Base-by-base conservation (phyloP, 176 grass and related monocot genomes). In the Carex pumila region DNA sequence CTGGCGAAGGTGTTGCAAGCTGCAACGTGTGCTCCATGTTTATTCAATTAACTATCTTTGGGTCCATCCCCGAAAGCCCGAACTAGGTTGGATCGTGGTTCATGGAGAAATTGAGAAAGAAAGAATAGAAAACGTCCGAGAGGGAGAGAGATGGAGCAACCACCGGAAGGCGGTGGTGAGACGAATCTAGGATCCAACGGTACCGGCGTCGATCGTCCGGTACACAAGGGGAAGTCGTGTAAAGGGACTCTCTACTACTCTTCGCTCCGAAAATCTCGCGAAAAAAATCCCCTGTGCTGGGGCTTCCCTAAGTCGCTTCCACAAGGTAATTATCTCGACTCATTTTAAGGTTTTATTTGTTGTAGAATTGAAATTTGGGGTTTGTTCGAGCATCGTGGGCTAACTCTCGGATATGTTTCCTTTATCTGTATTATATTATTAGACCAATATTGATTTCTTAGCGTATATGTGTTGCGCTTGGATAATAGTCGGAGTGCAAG, bases 181-280 rank as follows among this genome's bases (percentile, higher is more conserved):
- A 36, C 63, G 83, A 83, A 21, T 29, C 36, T 22, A 17, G 62
- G 50, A 84, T 50, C 56, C 5, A 82, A 61, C 53, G 60, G 30
- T 2, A n/a, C 78, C 37, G 72, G 64, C 15, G 61, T 36, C 2
- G 31, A 32, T 45, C 52, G 37, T n/a, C 61, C 55, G 19, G 72
- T 71, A 36, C 50, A 65, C 36, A 97, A 94, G 79, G 95, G 95
- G 9, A 98, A 93, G 79, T 98, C 95, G 6, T 98, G 95, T 89
- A 98, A 94, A 81, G 95, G 95, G 11, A 94, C 92, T 80, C 90
- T 98, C 61, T 98, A 94, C 86, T 98, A 98, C 84, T 94, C 92
- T 11, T 98, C 92, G 30, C 30, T 86, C 71, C 92, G 92, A 84
- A 93, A 88, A 81, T 91, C 90, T 63, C 84, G 92, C 6, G 90